Base-by-base conservation (phyloP, 2,329 filamentous ascomycete genomes). In the Claviceps pusilla region DNA sequence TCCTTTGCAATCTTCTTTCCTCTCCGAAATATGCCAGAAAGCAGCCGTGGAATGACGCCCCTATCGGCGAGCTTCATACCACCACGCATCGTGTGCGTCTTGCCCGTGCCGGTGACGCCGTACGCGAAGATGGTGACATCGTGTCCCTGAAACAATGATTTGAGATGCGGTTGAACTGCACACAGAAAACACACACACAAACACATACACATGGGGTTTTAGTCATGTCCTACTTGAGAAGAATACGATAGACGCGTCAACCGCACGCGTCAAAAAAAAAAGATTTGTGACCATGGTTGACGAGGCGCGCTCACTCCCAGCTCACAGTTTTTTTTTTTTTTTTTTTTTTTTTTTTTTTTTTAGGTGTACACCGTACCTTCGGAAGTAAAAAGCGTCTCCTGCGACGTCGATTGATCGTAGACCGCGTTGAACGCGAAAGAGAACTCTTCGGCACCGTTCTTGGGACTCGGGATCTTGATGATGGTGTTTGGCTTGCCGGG, bases 51-150 rank as follows among this genome's bases (percentile, higher is more conserved):
- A 60, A 96, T 95, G 43, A 93, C 85, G 57, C 90, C 90, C 61
- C 90, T 79, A 54, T 95, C 89, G 5, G 86, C 84, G 54, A 95
- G 76, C 65, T 86, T 87, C 69, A 94, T 80, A 43, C 90, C 90
- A 59, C 90, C 90, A 59, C 90, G 84, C 89, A 96, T 95, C 3
- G 90, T 96, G 70, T 95, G 88, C 56, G 90, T 96, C 72, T 96
- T 96, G 54, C 90, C 90, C 0, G 89, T 95, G 49, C 90, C 90
- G 0, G 90, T 95, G 56, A 91, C 88, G 57, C 90, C 90, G 66
- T 96, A 95, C 33, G 90, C 89, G 65, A 96, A 95, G 55, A 95
- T 80, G 11, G 89, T 95, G 46, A 91, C 80, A 70, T 94, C 87
- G 65, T 89, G 82, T 55, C 88, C 93, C 69, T 84, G 84, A 71